Base-by-base conservation (phyloP, 2,329 filamentous ascomycete species). In the Beauveria bassiana region DNA sequence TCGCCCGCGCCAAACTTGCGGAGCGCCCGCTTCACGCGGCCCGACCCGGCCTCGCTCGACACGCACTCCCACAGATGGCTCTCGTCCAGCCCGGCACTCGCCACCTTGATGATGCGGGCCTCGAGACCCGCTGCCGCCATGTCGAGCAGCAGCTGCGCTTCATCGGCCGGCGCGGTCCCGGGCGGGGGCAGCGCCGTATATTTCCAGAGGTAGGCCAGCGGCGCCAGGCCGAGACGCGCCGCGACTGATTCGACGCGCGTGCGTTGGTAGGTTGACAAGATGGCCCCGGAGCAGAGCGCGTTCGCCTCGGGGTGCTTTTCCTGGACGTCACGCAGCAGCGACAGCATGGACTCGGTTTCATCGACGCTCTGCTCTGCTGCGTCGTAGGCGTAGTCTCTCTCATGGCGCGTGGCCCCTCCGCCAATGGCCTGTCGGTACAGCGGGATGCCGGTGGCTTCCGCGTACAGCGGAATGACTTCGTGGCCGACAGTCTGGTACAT, bases 401-500 rank as follows among this genome's bases (percentile, higher is more conserved):
- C 83, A 43, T 84, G 86, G 68, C 91, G 86, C 24, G 89, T 81
- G 1, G 91, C 89, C 5, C 76, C 78, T 46, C 93, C 95, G 1
- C 74, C 71, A 67, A 98, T 97, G 59, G 85, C 78, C 67, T 87
- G 84, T 22, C 95, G 87, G 74, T 95, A 97, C 2, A 99, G 80
- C 26, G 93, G 93, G 40, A 98, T 80, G 0, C 82, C 86, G 1
- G 96, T 86, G 40, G 91, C 92, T 53, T 83, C 74, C 63, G 87
- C 86, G 72, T 97, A 98, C 18, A 96, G 81, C 2, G 93, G 91
- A 62, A 98, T 88, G 20, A 97, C 79, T 62, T 86, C 82, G 74
- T 98, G 91, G 14, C 95, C 95, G 63, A 97, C 90, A 3, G 95
- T 99, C 79, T 99, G 95, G 79, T 98, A 99, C 95, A 99, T 99